These are phyloP conservation scores for Pythium guiyangense DNA, from an alignment of 352 stramenopile species.

Conservation along the genomic window DNA sequence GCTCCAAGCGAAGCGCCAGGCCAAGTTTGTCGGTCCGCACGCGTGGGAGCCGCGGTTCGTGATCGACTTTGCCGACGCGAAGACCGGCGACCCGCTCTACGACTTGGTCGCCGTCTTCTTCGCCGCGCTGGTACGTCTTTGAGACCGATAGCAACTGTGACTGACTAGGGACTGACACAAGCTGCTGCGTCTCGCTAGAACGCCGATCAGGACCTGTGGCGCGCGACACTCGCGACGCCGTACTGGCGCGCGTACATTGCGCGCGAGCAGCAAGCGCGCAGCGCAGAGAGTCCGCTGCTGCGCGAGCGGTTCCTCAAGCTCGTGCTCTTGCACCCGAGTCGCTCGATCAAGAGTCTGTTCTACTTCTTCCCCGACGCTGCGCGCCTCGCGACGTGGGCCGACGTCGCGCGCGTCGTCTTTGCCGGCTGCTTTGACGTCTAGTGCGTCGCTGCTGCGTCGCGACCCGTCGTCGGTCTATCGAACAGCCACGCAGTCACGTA, in stretches of 20 bases:
- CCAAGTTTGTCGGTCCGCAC: constrained; percentile 38
- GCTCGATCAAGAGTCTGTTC: constrained; percentile 60
- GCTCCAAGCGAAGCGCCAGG: constrained; percentile 34
- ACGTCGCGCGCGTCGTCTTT: constrained; percentile 63
- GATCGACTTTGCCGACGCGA: constrained; percentile 87
- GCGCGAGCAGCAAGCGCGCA: constrained; percentile 21
- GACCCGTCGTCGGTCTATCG: not conserved
- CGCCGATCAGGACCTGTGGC: constrained; percentile 59
- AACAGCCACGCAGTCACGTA: too few species aligned
- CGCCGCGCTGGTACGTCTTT: constrained; percentile 56
- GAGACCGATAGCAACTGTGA: too few species aligned
- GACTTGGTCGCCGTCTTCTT: constrained; percentile 84
- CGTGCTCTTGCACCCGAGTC: constrained; percentile 74
- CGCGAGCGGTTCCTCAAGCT: constrained; percentile 70
- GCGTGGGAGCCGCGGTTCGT: constrained; percentile 64
- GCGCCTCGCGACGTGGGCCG: constrained; percentile 42
- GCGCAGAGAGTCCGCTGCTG: constrained; percentile 5
- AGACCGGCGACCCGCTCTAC: constrained; percentile 83
- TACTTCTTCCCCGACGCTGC: constrained; percentile 54
- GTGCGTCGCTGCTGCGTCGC: not conserved
- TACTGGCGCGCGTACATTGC: constrained; percentile 77
- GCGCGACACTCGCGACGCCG: constrained; percentile 38
- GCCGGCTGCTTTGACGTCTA: constrained; percentile 39
- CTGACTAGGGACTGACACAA: constrained; percentile 5
- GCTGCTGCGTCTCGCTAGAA: constrained; percentile 35